Evolutionary conservation across 768 basidiomycete species (phyloP).

Genomic region (Cytidiella melzeri): DNA sequence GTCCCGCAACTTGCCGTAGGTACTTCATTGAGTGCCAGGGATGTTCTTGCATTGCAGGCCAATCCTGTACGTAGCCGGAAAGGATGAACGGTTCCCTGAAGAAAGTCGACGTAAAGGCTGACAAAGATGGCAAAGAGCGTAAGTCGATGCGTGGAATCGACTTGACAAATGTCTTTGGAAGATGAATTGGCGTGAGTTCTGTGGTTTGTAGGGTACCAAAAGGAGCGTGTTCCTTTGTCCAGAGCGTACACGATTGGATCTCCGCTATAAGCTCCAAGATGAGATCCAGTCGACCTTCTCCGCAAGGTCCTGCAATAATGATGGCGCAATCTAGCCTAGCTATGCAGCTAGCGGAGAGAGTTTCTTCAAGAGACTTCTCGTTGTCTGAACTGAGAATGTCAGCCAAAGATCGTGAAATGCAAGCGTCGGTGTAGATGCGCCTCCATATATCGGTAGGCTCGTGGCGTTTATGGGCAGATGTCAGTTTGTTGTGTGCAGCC

Average conservation of each 20-base stretch:
- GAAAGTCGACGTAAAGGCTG: constrained; percentile 36
- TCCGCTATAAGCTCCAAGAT: constrained; percentile 55
- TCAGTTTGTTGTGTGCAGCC: constrained; percentile 46
- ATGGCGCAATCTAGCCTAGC: constrained; percentile 70
- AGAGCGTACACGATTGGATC: constrained; percentile 44
- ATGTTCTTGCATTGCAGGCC: constrained; percentile 72
- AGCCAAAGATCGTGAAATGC: constrained; percentile 49
- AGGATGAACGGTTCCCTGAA: constrained; percentile 67
- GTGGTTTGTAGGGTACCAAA: constrained; percentile 4
- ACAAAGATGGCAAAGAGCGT: constrained; percentile 47
- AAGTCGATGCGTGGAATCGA: constrained; percentile 21
- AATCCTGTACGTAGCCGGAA: constrained; percentile 51
- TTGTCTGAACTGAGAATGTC: constrained; percentile 19
- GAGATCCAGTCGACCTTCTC: constrained; percentile 50
- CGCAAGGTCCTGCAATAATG: constrained; percentile 76
- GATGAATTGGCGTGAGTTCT: constrained; percentile 25
- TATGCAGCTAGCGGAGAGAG: constrained; percentile 40
- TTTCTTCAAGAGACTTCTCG: constrained; percentile 9
- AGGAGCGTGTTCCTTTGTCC: background rate
- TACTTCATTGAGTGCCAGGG: constrained; percentile 71
- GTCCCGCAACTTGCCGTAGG: constrained; percentile 64
- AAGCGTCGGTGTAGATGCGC: constrained; percentile 70
- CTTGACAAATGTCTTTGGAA: background rate
- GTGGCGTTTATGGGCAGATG: constrained; percentile 23
- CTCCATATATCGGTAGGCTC: constrained; percentile 47